A percentile compares a stretch with the other conserved stretches of the same genome.
phyloP scores from a whole-genome alignment of 164 flowering plant genomes.

The Liriodendron chinense region DNA sequence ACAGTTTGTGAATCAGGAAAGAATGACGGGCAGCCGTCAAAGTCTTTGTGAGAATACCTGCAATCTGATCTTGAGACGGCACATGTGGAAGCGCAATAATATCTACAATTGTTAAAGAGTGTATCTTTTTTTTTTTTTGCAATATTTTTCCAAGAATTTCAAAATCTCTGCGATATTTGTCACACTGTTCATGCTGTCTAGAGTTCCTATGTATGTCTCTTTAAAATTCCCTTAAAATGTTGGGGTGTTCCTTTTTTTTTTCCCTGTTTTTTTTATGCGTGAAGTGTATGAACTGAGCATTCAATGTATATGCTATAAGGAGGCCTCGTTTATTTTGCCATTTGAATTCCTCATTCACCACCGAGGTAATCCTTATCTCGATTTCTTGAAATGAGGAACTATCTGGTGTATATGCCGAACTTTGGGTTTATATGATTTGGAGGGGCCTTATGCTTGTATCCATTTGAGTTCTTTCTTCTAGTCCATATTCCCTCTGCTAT shows the following conservation, averaged over 20 bases:
- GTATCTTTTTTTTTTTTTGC: too few species aligned
- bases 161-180: neutral
- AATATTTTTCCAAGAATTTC: neutral
- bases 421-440: neutral
- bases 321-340: neutral
- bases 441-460: neutral
- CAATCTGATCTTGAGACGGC: too few species aligned
- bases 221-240: too few species aligned
- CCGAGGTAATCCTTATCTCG: too few species aligned
- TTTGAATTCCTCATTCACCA: neutral
- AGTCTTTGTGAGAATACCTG: too few species aligned
- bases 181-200: neutral
- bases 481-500: neutral
- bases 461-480: neutral
- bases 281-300: neutral
- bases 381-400: too few species aligned
- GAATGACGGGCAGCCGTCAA: too few species aligned
- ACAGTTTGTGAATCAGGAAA: too few species aligned
- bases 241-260: too few species aligned
- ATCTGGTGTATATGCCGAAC: neutral
- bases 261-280: neutral
- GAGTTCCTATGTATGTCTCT: neutral
- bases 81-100: too few species aligned
- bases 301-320: neutral
- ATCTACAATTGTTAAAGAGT: too few species aligned